These are phyloP conservation scores for Epichloe scottii DNA, from an alignment of 2,329 filamentous ascomycete species.

Conservation along the genomic window DNA sequence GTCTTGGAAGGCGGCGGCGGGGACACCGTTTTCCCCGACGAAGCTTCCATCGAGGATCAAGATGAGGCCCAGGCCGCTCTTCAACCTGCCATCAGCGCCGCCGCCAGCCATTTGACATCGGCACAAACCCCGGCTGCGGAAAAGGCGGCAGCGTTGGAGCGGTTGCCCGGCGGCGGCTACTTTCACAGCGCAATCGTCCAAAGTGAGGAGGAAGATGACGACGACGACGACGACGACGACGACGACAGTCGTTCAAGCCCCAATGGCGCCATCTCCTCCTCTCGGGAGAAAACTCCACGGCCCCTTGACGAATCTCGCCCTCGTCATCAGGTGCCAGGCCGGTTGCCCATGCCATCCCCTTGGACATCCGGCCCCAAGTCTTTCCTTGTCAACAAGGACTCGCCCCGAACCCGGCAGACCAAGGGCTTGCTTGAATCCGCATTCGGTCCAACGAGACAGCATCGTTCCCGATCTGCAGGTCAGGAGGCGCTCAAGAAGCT, in stretches of 20 bases:
- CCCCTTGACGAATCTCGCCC: background rate
- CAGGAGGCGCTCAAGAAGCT: slow-evolving; percentile 45
- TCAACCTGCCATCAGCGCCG: slow-evolving; percentile 44
- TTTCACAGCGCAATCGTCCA: slow-evolving; percentile 10
- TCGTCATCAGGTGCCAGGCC: background rate
- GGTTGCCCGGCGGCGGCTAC: slow-evolving; percentile 15
- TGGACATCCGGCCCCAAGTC: slow-evolving; percentile 17
- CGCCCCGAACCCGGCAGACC: slow-evolving; percentile 13
- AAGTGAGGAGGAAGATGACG: slow-evolving; percentile 7
- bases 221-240: slow-evolving; percentile 9
- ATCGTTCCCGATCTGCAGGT: slow-evolving; percentile 41
- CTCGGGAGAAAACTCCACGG: slow-evolving; percentile 8
- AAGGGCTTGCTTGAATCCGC: slow-evolving; percentile 29
- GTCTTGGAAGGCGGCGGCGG: slow-evolving; percentile 5
- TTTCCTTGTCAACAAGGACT: slow-evolving; percentile 7
- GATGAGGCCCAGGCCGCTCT: slow-evolving; percentile 48
- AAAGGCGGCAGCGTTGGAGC: slow-evolving; percentile 43
- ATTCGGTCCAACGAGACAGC: slow-evolving; percentile 32
- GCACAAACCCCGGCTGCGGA: slow-evolving; percentile 43
- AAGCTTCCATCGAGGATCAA: slow-evolving; percentile 26
- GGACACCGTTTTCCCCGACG: slow-evolving; percentile 8
- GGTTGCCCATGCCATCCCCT: slow-evolving; percentile 15
- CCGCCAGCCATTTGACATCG: slow-evolving; percentile 42
- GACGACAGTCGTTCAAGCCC: slow-evolving; percentile 6
- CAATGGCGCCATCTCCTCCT: slow-evolving; percentile 8